Evolutionary conservation across 345 rosid species (phyloP).

Genomic region (Pugionium dolabratum): DNA sequence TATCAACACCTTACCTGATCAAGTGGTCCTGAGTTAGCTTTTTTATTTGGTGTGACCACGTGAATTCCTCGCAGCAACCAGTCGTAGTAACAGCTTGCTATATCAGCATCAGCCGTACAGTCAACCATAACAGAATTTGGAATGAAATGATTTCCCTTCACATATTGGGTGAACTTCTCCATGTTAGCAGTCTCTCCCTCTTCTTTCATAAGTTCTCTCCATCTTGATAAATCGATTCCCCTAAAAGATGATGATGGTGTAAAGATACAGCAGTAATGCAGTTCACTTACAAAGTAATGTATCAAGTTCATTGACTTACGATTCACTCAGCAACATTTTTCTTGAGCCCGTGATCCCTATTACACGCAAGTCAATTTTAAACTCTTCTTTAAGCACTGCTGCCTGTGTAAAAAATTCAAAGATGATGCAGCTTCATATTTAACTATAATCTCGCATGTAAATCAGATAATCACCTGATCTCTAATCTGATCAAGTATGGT

Average conservation of each 20-base stretch:
- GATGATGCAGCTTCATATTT: background rate
- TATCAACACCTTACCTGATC: constrained; percentile 57
- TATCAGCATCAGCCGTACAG: constrained; percentile 81
- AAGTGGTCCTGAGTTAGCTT: constrained; percentile 94
- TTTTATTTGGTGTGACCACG: constrained; percentile 91
- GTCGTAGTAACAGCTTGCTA: constrained; percentile 72
- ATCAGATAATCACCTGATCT: constrained; percentile 65
- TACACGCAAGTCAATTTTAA: constrained; percentile 91
- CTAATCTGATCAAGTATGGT: constrained; percentile 87
- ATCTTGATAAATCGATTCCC: constrained; percentile 74
- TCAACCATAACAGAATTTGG: constrained; percentile 92
- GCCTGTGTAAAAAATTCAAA: constrained; percentile 52
- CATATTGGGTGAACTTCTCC: constrained; percentile 73
- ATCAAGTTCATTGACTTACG: constrained; percentile 51
- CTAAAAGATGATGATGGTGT: constrained; percentile 40
- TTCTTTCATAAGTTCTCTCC: constrained; percentile 71
- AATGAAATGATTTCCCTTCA: constrained; percentile 83
- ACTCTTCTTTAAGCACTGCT: constrained; percentile 88
- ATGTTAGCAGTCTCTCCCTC: constrained; percentile 69
- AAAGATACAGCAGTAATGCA: constrained; percentile 14
- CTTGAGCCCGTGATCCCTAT: constrained; percentile 84
- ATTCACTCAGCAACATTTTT: constrained; percentile 77
- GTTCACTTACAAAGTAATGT: background rate
- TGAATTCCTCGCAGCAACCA: constrained; percentile 88
- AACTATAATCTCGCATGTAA: constrained; percentile 1